phyloP scores from a whole-genome alignment of 768 basidiomycete species.

The Macrolepiota albuminosa region DNA sequence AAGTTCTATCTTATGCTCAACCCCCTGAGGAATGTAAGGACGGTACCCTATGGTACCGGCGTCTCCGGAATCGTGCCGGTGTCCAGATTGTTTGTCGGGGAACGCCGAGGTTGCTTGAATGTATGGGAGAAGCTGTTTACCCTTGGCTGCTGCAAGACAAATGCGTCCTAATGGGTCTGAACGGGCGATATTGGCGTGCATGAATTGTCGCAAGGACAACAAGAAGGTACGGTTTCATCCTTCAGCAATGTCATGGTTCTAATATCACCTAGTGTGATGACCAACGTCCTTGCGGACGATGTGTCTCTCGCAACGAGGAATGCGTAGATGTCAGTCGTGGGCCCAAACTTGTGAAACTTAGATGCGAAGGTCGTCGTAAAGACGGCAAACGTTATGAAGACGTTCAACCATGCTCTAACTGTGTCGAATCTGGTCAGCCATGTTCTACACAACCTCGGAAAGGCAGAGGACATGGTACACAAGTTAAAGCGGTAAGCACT shows the following conservation, averaged over 20 bases:
- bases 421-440: conserved; percentile 39
- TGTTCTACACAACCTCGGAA: conserved; percentile 49
- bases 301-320: conserved; percentile 46
- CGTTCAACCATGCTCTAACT: conserved; percentile 50
- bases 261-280: conserved; percentile 47
- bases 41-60: not conserved
- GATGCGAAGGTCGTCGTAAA: conserved; percentile 54
- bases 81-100: conserved; percentile 12
- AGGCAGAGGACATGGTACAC: conserved; percentile 53
- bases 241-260: conserved; percentile 1
- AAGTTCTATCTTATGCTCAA: too few species aligned
- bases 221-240: conserved; percentile 43
- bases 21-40: too few species aligned
- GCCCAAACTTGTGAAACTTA: conserved; percentile 53
- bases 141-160: conserved; percentile 17
- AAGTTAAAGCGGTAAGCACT: conserved; percentile 53
- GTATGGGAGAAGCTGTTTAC: conserved; percentile 36
- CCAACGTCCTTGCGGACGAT: conserved; percentile 58
- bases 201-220: conserved; percentile 57
- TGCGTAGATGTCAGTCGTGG: conserved; percentile 54
- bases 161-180: conserved; percentile 33
- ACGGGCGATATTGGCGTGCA: conserved; percentile 55
- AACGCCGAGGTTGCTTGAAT: conserved; percentile 34
- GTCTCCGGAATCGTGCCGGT: not conserved
- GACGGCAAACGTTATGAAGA: conserved; percentile 60